Evolutionary conservation across 306 rosid species (phyloP).

Genomic region (Cercis canadensis): DNA sequence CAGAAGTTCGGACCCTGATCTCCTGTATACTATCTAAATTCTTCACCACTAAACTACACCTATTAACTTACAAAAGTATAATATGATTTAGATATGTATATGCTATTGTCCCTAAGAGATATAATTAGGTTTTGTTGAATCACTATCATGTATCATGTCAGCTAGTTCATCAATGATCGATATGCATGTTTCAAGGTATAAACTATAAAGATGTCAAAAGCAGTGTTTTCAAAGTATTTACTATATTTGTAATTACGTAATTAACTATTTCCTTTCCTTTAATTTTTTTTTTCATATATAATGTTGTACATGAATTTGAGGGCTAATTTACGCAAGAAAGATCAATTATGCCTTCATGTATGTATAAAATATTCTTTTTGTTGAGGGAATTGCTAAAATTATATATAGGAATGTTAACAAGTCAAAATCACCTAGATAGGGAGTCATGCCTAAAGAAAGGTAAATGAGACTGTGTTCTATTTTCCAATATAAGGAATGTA

Average conservation of each 20-base stretch:
- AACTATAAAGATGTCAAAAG: conserved; percentile 16
- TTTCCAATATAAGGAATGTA: no score
- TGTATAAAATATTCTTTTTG: conserved; percentile 16
- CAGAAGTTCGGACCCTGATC: no score
- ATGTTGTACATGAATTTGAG: conserved; percentile 35
- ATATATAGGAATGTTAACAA: conserved; percentile 25
- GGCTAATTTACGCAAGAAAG: conserved; percentile 32
- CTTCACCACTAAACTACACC: no score
- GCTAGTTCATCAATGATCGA: conserved; percentile 35
- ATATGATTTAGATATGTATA: background rate
- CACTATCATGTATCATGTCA: conserved; percentile 47
- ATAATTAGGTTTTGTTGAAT: conserved; percentile 34
- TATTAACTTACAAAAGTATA: conserved; percentile 25
- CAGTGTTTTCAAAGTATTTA: conserved; percentile 5
- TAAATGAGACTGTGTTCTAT: no score
- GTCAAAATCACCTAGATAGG: conserved; percentile 46
- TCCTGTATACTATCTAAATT: no score
- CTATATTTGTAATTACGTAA: conserved; percentile 10
- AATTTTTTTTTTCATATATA: background rate
- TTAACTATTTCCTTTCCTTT: background rate
- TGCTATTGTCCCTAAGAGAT: no score
- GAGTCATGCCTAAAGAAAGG: conserved; percentile 42
- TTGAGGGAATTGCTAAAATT: conserved; percentile 23
- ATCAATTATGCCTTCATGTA: conserved; percentile 30
- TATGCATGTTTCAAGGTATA: conserved; percentile 26